Conservation (phyloP, 2,329 filamentous ascomycete genomes). For the Aspergillus alliaceus region DNA sequence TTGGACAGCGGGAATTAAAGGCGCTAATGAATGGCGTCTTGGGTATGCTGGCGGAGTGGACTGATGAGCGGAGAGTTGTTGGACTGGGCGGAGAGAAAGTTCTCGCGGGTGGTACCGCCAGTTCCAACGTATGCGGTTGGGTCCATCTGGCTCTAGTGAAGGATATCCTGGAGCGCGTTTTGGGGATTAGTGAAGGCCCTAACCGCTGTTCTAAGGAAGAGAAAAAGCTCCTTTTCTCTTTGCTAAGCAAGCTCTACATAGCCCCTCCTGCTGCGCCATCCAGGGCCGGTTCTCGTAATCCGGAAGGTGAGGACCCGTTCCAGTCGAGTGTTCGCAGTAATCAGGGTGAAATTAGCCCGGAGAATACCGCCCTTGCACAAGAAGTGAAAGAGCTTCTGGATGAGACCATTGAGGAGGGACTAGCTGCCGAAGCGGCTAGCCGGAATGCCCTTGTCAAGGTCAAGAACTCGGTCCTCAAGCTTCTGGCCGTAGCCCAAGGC, state of each 20-base stretch:
- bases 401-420: conserved; percentile 53
- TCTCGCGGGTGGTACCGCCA: conserved; percentile 53
- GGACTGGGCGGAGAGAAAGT: conserved; percentile 56
- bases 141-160: conserved; percentile 77
- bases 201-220: conserved; percentile 64
- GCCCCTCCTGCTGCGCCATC: conserved; percentile 60
- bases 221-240: conserved; percentile 74
- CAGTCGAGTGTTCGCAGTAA: conserved; percentile 49
- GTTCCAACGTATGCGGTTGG: conserved; percentile 63
- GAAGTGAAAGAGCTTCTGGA: conserved; percentile 58
- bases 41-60: conserved; percentile 86
- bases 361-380: conserved; percentile 54
- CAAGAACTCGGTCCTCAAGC: conserved; percentile 45
- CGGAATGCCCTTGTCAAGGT: conserved; percentile 48
- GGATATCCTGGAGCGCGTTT: conserved; percentile 73
- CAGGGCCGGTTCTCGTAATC: conserved; percentile 37
- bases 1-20: conserved; percentile 62
- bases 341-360: conserved; percentile 51
- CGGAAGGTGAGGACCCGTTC: conserved; percentile 63
- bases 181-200: conserved; percentile 45
- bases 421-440: conserved; percentile 43
- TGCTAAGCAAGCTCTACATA: conserved; percentile 81
- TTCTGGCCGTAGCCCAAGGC: conserved; percentile 52
- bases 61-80: conserved; percentile 77
- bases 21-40: conserved; percentile 71